Percentiles rank a stretch among this genome's conserved stretches.
Evolutionary conservation across 2,329 filamentous ascomycete genomes (phyloP).

Genomic region (Phyllosticta citribraziliensis): DNA sequence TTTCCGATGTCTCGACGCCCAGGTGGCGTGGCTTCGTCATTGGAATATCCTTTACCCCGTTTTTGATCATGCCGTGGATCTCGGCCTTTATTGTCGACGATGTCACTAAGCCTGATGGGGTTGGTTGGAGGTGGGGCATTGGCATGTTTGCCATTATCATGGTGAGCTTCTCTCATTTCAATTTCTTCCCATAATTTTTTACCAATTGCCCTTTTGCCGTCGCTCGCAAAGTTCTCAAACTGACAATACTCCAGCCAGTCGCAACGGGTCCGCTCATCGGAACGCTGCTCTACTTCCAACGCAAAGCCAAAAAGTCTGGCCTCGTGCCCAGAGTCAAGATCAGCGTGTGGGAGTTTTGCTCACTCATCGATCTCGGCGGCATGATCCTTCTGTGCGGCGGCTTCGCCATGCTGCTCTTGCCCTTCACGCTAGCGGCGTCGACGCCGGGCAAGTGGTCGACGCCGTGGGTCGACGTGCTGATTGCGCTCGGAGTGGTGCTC

Average conservation of each 20-base stretch:
- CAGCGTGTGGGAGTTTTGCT: slow-evolving; percentile 26
- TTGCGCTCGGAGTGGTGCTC: slow-evolving; percentile 33
- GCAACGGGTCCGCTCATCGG: slow-evolving; percentile 27
- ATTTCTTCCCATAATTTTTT: too few relatives aligned
- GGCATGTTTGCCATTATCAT: slow-evolving; percentile 35
- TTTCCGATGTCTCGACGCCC: slow-evolving; percentile 34
- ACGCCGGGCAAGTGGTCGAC: slow-evolving; percentile 35
- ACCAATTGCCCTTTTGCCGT: too few relatives aligned
- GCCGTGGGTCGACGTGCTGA: slow-evolving; percentile 36
- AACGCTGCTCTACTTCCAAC: slow-evolving; percentile 30
- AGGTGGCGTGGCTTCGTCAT: slow-evolving; percentile 32
- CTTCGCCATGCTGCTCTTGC: slow-evolving; percentile 39
- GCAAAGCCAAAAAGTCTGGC: slow-evolving; percentile 22
- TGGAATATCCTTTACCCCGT: slow-evolving; percentile 30
- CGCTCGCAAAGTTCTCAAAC: background rate
- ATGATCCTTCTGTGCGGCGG: slow-evolving; percentile 39
- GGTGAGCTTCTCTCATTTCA: background rate
- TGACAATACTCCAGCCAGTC: slow-evolving; percentile 20
- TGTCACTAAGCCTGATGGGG: slow-evolving; percentile 23
- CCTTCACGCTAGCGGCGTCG: slow-evolving; percentile 37
- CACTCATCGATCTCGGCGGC: slow-evolving; percentile 33
- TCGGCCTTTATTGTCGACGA: slow-evolving; percentile 33
- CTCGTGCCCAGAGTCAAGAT: slow-evolving; percentile 18
- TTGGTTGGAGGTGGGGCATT: slow-evolving; percentile 38
- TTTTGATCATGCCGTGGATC: slow-evolving; percentile 32